Evolutionary conservation across 176 grass and related monocot species (phyloP), one percentile per base, ranked within the genome.

Genomic region (Ensete glaucum): DNA sequence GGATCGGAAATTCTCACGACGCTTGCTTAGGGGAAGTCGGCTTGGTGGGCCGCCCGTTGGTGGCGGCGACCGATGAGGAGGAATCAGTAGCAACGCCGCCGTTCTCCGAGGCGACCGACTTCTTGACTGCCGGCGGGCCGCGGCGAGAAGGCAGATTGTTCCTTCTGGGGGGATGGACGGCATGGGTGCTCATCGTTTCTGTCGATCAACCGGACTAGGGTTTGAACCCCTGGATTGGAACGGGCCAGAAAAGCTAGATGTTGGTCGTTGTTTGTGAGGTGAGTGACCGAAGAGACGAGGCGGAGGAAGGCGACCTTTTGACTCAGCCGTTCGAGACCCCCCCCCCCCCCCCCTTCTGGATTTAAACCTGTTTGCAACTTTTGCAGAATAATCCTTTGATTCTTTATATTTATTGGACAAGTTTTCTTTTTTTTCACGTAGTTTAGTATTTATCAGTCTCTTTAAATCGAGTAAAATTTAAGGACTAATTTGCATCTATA

Each of bases 31-130:
- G 89, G 17, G 85, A 92, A 29, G 55, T 53, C 15, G 77, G 69
- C 65, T 90, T 96, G n/a, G 87, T 13, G 54, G 54, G 29, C 71
- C 85, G 88, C 76, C 81, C 88, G 73, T 88, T 90, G 19, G 77
- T 72, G 52, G 76, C 72, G 55, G 55, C 19, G 66, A 67, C 27
- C 9, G 54, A 10, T 19, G 14, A 43, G 34, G 34, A 43, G 34
- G 34, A 43, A 43, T 43, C 34, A 43, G 34, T 43, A 3, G 34
- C 34, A 43, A 43, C 64, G 77, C 57, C 80, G 72, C 79, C 73
- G n/a, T 82, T 84, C 71, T 84, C 73, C 14, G 75, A 63, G 20
- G 78, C 70, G 71, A 78, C 59, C 9, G 60, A 1, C 49, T 52
- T 77, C 75, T 64, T 77, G 6, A 14, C 75, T 0, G 60, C 75